phyloP scores from a whole-genome alignment of 73 alveolate species.

The Symbiodinium natans region DNA sequence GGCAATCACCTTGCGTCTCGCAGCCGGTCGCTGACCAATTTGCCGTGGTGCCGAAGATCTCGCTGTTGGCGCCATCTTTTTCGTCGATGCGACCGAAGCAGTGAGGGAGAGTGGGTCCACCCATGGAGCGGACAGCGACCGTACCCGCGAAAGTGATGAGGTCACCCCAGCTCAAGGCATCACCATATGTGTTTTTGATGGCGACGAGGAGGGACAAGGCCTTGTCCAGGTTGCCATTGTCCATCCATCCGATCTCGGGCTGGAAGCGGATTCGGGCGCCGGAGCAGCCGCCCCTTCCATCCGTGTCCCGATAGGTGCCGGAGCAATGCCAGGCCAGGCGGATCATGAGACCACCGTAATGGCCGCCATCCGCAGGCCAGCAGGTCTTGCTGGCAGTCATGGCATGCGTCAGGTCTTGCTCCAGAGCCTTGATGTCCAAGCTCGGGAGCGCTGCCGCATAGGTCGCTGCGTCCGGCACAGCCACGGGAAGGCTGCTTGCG shows the following conservation, averaged over 20 bases:
- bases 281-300: conserved; percentile 59
- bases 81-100: too few species aligned
- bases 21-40: too few species aligned
- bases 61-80: too few species aligned
- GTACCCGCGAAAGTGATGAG: conserved; percentile 38
- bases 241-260: conserved; percentile 36
- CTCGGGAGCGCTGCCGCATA: too few species aligned
- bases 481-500: too few species aligned
- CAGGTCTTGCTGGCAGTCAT: not conserved
- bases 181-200: conserved; percentile 58
- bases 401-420: too few species aligned
- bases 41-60: too few species aligned
- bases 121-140: too few species aligned
- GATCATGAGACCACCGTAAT: conserved; percentile 52
- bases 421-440: too few species aligned
- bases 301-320: conserved; percentile 62
- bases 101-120: too few species aligned
- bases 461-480: too few species aligned
- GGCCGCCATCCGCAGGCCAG: conserved; percentile 81
- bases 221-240: conserved; percentile 82
- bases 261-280: conserved; percentile 75
- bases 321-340: conserved; percentile 87
- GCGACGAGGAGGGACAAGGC: conserved; percentile 38
- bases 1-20: too few species aligned
- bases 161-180: conserved; percentile 74